A percentile compares a stretch with the other conserved stretches of the same genome.
phyloP scores from a whole-genome alignment of 2,329 filamentous ascomycete species.

The Aplosporella prunicola region DNA sequence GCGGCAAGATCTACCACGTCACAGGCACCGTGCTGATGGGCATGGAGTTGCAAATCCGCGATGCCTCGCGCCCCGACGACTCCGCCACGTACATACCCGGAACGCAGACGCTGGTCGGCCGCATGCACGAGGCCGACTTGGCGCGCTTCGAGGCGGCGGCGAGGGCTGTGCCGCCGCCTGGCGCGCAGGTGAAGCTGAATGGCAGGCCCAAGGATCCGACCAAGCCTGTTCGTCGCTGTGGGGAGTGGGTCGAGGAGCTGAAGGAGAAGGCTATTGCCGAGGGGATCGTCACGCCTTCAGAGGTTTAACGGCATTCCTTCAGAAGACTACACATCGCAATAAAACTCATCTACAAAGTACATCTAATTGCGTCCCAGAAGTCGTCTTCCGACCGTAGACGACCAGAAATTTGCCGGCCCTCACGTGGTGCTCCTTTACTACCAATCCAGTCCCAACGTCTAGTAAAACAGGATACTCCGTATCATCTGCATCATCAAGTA shows the following conservation, averaged over 20 bases:
- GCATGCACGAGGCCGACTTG: neutral
- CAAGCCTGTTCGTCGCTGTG: neutral
- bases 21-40: neutral
- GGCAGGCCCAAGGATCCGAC: neutral
- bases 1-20: neutral
- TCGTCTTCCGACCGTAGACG: no score
- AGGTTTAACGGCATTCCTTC: no score
- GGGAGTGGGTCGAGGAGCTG: neutral
- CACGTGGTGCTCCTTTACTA: no score
- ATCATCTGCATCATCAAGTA: constrained; percentile 1
- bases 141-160: neutral
- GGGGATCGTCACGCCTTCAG: neutral
- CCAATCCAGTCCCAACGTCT: no score
- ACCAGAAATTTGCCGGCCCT: no score
- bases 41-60: neutral
- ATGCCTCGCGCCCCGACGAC: neutral
- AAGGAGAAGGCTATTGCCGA: neutral
- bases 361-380: no score
- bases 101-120: neutral
- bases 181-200: neutral
- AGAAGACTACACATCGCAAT: no score
- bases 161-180: neutral
- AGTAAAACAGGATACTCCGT: neutral
- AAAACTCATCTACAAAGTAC: no score
- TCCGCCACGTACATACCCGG: neutral